Evolutionary conservation across 2,329 filamentous ascomycete genomes (phyloP).

Genomic region (Cercospora sesami): DNA sequence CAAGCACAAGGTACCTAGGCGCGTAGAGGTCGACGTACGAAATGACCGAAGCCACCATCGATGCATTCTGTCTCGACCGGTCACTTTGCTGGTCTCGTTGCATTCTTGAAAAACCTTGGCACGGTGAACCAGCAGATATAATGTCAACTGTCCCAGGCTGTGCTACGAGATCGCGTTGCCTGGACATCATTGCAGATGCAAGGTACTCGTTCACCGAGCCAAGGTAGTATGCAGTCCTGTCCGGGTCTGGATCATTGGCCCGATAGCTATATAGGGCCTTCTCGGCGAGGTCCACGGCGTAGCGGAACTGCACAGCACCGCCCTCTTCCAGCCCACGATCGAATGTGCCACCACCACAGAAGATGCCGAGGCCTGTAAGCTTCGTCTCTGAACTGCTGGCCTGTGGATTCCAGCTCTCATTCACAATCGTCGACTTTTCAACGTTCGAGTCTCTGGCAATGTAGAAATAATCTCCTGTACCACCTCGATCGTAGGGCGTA

Average conservation of each 20-base stretch:
- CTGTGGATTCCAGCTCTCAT: conserved; percentile 44
- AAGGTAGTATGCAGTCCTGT: conserved; percentile 57
- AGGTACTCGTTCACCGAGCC: conserved; percentile 74
- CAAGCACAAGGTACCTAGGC: conserved; percentile 72
- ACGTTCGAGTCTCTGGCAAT: conserved; percentile 8
- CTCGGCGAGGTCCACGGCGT: conserved; percentile 66
- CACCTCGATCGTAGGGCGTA: conserved; percentile 64
- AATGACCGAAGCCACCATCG: conserved; percentile 73
- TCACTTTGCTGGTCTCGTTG: conserved; percentile 60
- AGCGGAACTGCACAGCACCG: conserved; percentile 63
- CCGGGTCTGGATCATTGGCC: conserved; percentile 58
- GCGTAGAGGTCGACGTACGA: conserved; percentile 73
- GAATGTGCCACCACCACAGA: conserved; percentile 76
- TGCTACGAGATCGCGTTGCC: conserved; percentile 51
- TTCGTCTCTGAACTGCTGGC: neutral
- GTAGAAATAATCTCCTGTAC: conserved; percentile 66
- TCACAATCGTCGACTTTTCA: conserved; percentile 17
- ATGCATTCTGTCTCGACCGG: conserved; percentile 67
- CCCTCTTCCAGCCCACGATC: conserved; percentile 74
- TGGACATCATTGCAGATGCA: conserved; percentile 54
- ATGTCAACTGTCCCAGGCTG: conserved; percentile 65
- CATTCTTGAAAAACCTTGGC: conserved; percentile 69
- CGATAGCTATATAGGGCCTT: conserved; percentile 70
- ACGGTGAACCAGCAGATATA: conserved; percentile 72
- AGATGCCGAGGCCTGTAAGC: conserved; percentile 64